Evolutionary conservation across 441 rosid genomes (phyloP), one percentile per base, ranked within the genome.

Genomic region (Brassica hybrid): DNA sequence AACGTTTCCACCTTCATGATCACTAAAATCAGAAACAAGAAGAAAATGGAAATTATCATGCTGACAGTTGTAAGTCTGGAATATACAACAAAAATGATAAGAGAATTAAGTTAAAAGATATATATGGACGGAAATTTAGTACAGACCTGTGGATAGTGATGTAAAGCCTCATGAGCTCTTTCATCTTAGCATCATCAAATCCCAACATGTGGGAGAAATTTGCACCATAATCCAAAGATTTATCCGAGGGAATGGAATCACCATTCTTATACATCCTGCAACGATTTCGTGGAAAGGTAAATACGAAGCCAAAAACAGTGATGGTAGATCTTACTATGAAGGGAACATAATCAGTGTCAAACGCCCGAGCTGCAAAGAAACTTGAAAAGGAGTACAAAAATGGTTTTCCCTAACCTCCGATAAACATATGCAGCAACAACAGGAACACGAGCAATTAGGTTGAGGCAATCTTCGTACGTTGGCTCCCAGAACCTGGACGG

Each of bases 1-100:
- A 81, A 94, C 97, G 83, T 94, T 96, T 72, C 99, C 99, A 73
- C 98, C 99, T 88, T 96, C 99, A 69, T 94, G 99, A 76, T 96
- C 99, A 86, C 99, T 96, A 60, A 87, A 85, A 66, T 65, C 60
- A 78, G 25, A 78, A 71, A 69, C 13, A 14, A 70, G 68, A 73
- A 57, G 68, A 62, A 74, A 69, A 52, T 50, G 18, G 52, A 25
- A 73, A 38, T 59, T 73, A 14, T 25, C 23, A 72, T 41, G 70
- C 67, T 43, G 2, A 67, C 6, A 61, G n/a, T 25, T 69, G 16
- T 3, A 64, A 23, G 76, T 45, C 76, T 73, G 23, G 19, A 65
- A 69, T 13, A 25, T 2, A 21, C 0, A 14, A 63, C 4, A 19
- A 45, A 96, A 9, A 10, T 45, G 14, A 50, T n/a, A 73, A 45